A percentile compares a stretch with the other conserved stretches of the same genome.
phyloP scores from a whole-genome alignment of 2,329 filamentous ascomycete species.

The Didymosphaeria variabile region DNA sequence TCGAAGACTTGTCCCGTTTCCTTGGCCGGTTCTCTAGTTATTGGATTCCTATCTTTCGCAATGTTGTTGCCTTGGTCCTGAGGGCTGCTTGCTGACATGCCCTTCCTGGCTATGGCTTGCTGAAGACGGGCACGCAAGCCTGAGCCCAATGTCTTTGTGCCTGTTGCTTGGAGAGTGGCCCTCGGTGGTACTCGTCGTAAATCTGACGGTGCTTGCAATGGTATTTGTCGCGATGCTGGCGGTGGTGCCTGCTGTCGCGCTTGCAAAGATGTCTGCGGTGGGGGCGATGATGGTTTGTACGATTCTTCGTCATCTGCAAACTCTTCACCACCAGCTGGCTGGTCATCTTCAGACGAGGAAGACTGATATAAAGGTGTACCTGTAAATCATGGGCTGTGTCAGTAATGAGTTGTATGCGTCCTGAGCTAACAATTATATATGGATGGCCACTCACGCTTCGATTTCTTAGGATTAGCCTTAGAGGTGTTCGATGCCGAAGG shows the following conservation, averaged over 20 bases:
- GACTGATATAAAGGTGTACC: not conserved
- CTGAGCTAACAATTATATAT: not conserved
- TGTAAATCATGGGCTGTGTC: not conserved
- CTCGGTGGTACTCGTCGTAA: not conserved
- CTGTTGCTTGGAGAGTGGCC: not conserved
- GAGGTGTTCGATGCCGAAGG: not conserved
- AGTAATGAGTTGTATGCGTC: not conserved
- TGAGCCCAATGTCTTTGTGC: not conserved
- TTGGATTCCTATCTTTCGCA: not conserved
- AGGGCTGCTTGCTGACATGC: not conserved
- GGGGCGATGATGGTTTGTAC: not conserved
- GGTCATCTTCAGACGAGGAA: not conserved
- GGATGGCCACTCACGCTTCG: constrained; percentile 2
- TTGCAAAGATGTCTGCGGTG: not conserved
- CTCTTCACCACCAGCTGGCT: not conserved
- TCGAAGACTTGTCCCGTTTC: not conserved
- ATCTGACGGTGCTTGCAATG: not conserved
- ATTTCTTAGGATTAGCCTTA: not conserved
- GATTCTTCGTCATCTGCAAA: not conserved
- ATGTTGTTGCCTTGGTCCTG: not conserved
- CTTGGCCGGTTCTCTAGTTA: not conserved
- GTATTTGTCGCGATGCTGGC: not conserved
- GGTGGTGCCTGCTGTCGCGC: not conserved
- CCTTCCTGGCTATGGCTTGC: not conserved
- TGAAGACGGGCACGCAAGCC: not conserved